These are phyloP conservation scores for Leishmania tarentolae DNA, from an alignment of 208 protist genomes.

Conservation along the genomic window DNA sequence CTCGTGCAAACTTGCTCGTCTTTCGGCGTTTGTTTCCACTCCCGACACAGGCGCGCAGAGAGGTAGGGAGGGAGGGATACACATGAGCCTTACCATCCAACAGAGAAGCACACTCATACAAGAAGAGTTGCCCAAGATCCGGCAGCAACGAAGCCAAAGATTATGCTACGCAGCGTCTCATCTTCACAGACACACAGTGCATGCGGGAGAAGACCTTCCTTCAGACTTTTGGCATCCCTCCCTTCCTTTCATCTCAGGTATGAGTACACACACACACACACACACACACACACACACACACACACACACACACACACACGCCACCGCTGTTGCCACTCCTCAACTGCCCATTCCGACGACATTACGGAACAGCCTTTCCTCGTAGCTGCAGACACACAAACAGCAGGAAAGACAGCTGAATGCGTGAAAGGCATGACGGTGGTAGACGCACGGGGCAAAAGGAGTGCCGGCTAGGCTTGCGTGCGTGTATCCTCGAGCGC, in stretches of 20 bases:
- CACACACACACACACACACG: not conserved
- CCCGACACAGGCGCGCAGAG: not conserved
- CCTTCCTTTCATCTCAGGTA: not conserved
- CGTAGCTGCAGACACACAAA: not conserved
- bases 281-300: not conserved
- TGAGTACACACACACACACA: not conserved
- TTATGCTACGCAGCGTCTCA: not conserved
- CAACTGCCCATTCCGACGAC: not conserved
- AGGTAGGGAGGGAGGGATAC: not conserved
- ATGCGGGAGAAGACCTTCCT: not conserved
- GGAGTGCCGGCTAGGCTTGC: not conserved
- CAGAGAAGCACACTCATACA: not conserved
- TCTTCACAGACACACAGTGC: not conserved
- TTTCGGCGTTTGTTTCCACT: not conserved
- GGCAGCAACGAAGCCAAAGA: not conserved
- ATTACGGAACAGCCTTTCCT: conserved; percentile 10
- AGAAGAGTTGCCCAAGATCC: not conserved
- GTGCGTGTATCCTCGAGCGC: not conserved
- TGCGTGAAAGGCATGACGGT: not conserved
- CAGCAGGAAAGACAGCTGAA: not conserved
- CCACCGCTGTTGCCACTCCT: not conserved
- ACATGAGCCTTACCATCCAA: not conserved
- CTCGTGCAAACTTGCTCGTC: no score
- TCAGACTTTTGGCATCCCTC: not conserved
- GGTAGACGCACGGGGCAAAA: not conserved